Percentiles rank a stretch among this genome's conserved stretches.
These are phyloP conservation scores for Plectosphaerella cucumerina DNA, from an alignment of 2,329 filamentous ascomycete species.

Conservation along the genomic window DNA sequence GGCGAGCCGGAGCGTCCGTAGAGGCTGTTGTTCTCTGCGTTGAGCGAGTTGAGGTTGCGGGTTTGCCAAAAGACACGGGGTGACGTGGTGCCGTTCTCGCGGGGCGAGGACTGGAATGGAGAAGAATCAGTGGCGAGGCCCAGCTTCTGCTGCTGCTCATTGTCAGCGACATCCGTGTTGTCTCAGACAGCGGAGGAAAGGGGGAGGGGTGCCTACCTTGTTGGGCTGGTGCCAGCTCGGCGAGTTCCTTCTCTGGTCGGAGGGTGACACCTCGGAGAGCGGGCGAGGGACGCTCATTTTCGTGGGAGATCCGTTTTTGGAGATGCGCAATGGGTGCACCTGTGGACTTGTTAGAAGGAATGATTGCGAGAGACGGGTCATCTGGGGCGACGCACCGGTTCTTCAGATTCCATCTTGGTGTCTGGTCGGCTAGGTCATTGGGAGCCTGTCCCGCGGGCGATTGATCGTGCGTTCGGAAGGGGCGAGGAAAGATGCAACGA, in stretches of 20 bases:
- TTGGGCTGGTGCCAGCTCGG: slow-evolving; percentile 73
- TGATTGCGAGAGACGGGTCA: background rate
- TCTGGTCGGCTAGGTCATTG: background rate
- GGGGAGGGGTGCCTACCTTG: slow-evolving; percentile 53
- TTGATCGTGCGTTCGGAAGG: background rate
- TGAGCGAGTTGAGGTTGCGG: slow-evolving; percentile 60
- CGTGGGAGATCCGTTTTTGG: slow-evolving; percentile 63
- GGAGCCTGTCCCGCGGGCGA: background rate
- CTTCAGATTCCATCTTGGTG: slow-evolving; percentile 12
- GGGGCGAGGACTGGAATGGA: slow-evolving; percentile 80
- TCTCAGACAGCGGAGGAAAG: slow-evolving; percentile 15
- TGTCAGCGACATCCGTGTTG: slow-evolving; percentile 20
- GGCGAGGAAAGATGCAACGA: slow-evolving; percentile 9
- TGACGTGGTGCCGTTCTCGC: slow-evolving; percentile 58
- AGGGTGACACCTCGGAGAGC: slow-evolving; percentile 83
- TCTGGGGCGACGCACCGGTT: slow-evolving; percentile 9
- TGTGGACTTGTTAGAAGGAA: slow-evolving; percentile 28
- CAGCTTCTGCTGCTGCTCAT: slow-evolving; percentile 51
- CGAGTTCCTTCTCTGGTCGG: slow-evolving; percentile 84
- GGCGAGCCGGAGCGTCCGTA: slow-evolving; percentile 58
- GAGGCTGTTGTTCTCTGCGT: slow-evolving; percentile 67
- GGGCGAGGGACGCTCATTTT: slow-evolving; percentile 68
- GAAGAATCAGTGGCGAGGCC: slow-evolving; percentile 69
- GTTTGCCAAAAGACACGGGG: slow-evolving; percentile 91
- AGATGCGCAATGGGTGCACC: slow-evolving; percentile 77